phyloP scores from a whole-genome alignment of 2,329 filamentous ascomycete species.

The Clarireedia sp. region DNA sequence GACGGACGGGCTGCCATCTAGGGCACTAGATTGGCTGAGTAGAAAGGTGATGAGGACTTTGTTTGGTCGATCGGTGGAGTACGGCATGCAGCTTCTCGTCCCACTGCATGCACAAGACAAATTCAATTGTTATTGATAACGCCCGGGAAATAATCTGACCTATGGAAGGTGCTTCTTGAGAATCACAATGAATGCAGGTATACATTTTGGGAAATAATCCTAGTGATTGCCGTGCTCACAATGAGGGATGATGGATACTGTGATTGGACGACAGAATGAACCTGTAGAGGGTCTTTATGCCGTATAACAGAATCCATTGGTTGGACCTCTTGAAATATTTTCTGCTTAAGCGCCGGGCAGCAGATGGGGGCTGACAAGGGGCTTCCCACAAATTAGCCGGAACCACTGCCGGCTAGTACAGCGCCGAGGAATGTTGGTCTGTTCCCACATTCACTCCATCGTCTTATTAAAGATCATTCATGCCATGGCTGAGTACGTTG shows the following conservation, averaged over 20 bases:
- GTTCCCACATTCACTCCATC: not conserved
- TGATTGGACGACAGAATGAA: slow-evolving; percentile 1
- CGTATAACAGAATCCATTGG: not conserved
- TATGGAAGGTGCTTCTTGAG: not conserved
- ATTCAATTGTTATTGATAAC: not conserved
- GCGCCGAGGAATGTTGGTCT: too few species aligned
- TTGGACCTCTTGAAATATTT: not conserved
- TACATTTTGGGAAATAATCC: not conserved
- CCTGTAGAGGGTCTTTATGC: not conserved
- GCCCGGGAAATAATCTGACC: slow-evolving; percentile 1
- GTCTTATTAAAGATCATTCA: not conserved
- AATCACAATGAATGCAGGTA: not conserved
- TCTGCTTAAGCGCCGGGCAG: not conserved
- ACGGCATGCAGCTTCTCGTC: not conserved
- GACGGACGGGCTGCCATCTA: not conserved
- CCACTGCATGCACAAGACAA: too few species aligned
- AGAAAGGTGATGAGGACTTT: not conserved
- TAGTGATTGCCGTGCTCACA: not conserved
- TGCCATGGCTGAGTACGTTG: too few species aligned
- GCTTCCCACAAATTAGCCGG: not conserved
- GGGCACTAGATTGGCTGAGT: not conserved
- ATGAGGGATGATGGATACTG: not conserved
- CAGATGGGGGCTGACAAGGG: not conserved
- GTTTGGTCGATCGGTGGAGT: not conserved
- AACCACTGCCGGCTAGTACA: not conserved